These are phyloP conservation scores for Adenanthera pavonina DNA, from an alignment of 306 rosid species.

Conservation along the genomic window DNA sequence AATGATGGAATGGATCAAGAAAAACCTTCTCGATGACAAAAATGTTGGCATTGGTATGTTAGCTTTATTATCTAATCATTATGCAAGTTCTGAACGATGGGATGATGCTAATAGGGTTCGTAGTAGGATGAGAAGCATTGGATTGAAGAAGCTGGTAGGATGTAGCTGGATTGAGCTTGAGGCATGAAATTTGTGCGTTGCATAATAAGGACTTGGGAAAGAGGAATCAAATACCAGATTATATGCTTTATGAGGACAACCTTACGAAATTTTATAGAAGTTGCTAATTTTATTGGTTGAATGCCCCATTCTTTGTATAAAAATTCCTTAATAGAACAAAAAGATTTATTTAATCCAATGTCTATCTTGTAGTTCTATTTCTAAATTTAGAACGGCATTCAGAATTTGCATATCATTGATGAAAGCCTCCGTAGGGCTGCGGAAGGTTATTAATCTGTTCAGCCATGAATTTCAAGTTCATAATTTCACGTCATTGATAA, in stretches of 20 bases:
- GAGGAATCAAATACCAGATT: neutral
- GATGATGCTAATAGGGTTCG: conserved; percentile 71
- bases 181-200: conserved; percentile 28
- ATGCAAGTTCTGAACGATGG: conserved; percentile 71
- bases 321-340: neutral
- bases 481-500: too few relatives aligned
- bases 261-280: neutral
- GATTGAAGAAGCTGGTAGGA: conserved; percentile 67
- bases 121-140: conserved; percentile 53
- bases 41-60: conserved; percentile 59
- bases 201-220: conserved; percentile 2
- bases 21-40: conserved; percentile 40
- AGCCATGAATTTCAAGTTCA: too few relatives aligned
- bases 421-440: too few relatives aligned
- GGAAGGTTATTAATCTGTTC: too few relatives aligned
- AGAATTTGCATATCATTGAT: neutral
- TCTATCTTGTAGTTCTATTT: neutral
- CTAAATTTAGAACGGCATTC: neutral
- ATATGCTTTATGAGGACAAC: neutral
- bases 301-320: neutral
- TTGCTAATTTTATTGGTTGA: neutral
- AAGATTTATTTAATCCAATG: neutral
- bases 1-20: conserved; percentile 57
- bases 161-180: conserved; percentile 69
- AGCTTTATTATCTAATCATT: conserved; percentile 70